phyloP scores from a whole-genome alignment of 495 filamentous ascomycete genomes.

The Aspergillus cavernicola region DNA sequence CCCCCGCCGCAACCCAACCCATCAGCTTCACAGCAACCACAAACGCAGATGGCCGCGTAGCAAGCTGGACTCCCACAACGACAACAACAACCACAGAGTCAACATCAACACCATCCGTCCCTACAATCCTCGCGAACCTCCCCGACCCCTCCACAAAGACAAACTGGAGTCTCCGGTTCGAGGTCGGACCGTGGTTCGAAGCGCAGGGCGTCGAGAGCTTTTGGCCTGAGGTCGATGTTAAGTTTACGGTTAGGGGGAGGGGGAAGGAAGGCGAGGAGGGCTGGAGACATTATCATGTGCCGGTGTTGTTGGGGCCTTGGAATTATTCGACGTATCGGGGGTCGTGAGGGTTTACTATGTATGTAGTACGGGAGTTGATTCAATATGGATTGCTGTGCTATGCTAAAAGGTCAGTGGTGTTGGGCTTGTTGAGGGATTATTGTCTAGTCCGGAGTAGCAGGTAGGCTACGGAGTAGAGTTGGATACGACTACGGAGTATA shows the following conservation, averaged over 20 bases:
- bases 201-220: conserved; percentile 68
- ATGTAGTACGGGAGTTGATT: no score
- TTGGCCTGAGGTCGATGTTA: conserved; percentile 86
- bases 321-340: conserved; percentile 94
- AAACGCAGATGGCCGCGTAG: conserved; percentile 83
- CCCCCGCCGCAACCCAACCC: conserved; percentile 9
- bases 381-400: no score
- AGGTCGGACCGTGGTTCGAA: conserved; percentile 74
- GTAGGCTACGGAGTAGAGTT: no score
- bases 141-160: conserved; percentile 41
- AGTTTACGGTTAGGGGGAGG: conserved; percentile 66
- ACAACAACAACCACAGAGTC: conserved; percentile 39
- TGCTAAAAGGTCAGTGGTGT: no score
- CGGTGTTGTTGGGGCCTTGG: conserved; percentile 82
- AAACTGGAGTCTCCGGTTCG: conserved; percentile 73
- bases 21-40: conserved; percentile 63
- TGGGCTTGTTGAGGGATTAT: no score
- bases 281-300: conserved; percentile 87
- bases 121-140: conserved; percentile 45
- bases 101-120: conserved; percentile 43
- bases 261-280: conserved; percentile 54
- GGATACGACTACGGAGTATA: no score
- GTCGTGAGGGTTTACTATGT: no score
- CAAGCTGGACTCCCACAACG: conserved; percentile 62
- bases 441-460: no score